Base-by-base conservation (phyloP, 1,139 yeast genomes). In the Kodamaea sp. region DNA sequence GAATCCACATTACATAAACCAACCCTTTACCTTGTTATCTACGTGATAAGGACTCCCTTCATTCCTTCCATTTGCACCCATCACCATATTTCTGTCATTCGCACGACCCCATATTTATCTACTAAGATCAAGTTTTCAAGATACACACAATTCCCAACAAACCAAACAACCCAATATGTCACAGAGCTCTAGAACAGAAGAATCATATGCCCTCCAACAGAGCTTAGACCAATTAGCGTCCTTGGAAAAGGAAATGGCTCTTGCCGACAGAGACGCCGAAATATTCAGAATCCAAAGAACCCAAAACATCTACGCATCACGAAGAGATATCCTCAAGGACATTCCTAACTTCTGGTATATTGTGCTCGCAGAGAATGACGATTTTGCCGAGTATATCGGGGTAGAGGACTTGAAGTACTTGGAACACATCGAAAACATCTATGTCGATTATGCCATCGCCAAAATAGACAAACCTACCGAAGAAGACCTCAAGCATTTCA, bases 331-430 rank as follows among this genome's bases (percentile, higher is more conserved):
- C 16, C 61, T 78, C 15, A 38, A 48, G 7, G 52, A 63, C 4
- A 75, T 84, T 29, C 85, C 86, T 1, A 77, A 76, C 43, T 83
- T 84, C 53, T 84, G 94, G 94, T 82, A 80, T 55, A 74, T 83
- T 38, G 87, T 83, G 0, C 59, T 84, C 14, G 84, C 88, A 0
- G 86, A 83, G 51, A 84, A 83, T 53, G 83, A 81, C 27, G 89
- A 83, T 47, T 83, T 84, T 54, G 80, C 84, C 16, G 90, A 84
- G 42, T 83, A 75, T 48, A 64, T 83, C 18, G 67, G 77, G 36
- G 75, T 80, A 1, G 83, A 80, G 26, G 92, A 84, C 53, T 75
- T 81, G 62, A 80, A 78, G 53, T 83, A 71, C 52, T 55, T 84
- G 36, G 92, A 84, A 49, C 59, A 59, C 31, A 76, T 84, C 37